Base-by-base conservation (phyloP, 306 rosid genomes). In the Arachis hypogaea region DNA sequence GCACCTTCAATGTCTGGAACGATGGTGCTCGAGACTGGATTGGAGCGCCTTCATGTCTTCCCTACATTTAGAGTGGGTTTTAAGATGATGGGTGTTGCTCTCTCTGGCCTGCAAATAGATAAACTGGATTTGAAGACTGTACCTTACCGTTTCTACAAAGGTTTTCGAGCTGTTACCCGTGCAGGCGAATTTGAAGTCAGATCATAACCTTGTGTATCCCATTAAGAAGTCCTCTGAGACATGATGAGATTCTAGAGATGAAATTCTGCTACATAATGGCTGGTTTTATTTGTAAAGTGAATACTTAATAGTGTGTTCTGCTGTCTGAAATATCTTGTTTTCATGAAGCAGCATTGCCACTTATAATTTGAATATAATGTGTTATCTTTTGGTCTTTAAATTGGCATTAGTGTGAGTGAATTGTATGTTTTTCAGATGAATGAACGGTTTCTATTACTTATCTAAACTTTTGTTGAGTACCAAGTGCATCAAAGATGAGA, bases 1-100 rank as follows among this genome's bases (percentile, higher is more conserved):
- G 80, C 97, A 54, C 98, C 96, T 49, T 88, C 94, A 59, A 82
- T 94, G 96, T 82, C 98, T 30, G 98, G 98, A 71, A 89, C 94
- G 40, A 77, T 89, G 68, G 86, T 87, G 52, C 96, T 94, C 9
- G 94, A 86, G 80, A 81, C 84, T 40, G 98, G 98, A 73, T 68
- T 91, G 84, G 90, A 89, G 77, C 88, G 85, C 38, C 92, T 94
- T 68, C 92, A 85, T 46, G 94, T 93, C 50, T 91, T 88, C 73
- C 98, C 98, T 57, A 91, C 94, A 65, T 85, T 94, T 84, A 86
- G 82, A 78, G 97, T 85, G 68, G 88, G 81, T 49, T 94, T 94
- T 77, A 89, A 79, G 86, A 88, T 94, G 29, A 88, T 88, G 97
- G 94, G 96, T 10, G 82, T 89, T 29, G 95, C 97, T 42, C 97